phyloP scores from a whole-genome alignment of 192 early-diverging fungal species.

The Gaertneriomyces sp. region DNA sequence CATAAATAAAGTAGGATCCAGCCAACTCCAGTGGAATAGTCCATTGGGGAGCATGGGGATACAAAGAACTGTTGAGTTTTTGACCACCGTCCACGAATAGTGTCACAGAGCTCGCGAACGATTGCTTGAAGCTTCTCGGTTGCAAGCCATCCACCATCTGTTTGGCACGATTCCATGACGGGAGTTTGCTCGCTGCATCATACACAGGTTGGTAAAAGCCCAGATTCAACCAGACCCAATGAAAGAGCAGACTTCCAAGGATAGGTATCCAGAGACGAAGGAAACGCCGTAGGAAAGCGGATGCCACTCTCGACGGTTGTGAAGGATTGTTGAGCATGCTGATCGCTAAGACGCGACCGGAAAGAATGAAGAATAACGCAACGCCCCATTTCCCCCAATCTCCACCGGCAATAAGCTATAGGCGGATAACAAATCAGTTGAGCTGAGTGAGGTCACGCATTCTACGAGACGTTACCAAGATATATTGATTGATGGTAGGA shows the following conservation, averaged over 20 bases:
- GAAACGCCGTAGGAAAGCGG: constrained; percentile 14
- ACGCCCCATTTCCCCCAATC: constrained; percentile 11
- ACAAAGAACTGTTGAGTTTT: not conserved
- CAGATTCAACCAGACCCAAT: not conserved
- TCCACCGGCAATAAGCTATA: no score
- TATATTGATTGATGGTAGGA: no score
- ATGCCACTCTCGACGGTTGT: not conserved
- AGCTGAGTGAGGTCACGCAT: no score
- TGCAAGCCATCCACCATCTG: not conserved
- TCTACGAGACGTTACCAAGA: no score
- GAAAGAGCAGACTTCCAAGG: constrained; percentile 7
- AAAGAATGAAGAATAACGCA: constrained; percentile 20
- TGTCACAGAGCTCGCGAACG: no score
- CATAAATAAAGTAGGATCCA: constrained; percentile 19
- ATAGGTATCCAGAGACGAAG: constrained; percentile 12
- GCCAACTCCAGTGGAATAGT: constrained; percentile 7
- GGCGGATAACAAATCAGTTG: no score
- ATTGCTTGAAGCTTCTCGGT: no score
- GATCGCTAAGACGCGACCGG: constrained; percentile 18
- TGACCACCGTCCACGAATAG: not conserved
- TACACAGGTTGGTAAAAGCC: not conserved
- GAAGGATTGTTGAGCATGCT: not conserved
- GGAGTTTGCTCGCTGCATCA: not conserved
- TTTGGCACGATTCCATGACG: not conserved
- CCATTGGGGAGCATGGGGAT: constrained; percentile 6